These are phyloP conservation scores for Leccinum solheimii DNA, from an alignment of 1,284 basidiomycete genomes.

Conservation along the genomic window DNA sequence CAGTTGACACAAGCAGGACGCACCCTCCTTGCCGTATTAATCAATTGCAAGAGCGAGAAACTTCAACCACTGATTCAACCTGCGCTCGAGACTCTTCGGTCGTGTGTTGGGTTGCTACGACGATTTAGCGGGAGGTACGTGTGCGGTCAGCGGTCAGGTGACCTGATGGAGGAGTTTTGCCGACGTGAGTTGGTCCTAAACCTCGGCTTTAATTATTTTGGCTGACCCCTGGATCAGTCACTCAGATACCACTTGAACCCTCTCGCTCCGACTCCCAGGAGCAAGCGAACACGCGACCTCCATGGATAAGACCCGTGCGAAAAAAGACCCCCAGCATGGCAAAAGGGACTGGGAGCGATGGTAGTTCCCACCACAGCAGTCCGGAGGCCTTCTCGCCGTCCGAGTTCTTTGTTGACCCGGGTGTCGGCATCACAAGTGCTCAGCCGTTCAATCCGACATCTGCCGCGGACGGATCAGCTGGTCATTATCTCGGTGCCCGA, in stretches of 20 bases:
- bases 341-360: constrained; percentile 40
- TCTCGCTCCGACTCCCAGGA: constrained; percentile 52
- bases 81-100: constrained; percentile 79
- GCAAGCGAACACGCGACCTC: constrained; percentile 59
- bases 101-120: constrained; percentile 79
- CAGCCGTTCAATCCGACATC: constrained; percentile 26
- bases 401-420: constrained; percentile 55
- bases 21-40: constrained; percentile 79
- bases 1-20: constrained; percentile 91
- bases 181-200: constrained; percentile 60
- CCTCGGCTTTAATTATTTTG: background rate
- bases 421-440: constrained; percentile 25
- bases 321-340: constrained; percentile 61
- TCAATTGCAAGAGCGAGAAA: constrained; percentile 72
- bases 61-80: constrained; percentile 75
- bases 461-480: constrained; percentile 14
- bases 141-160: constrained; percentile 83
- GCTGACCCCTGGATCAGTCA: constrained; percentile 52
- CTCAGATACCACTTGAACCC: constrained; percentile 80
- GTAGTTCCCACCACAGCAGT: constrained; percentile 57
- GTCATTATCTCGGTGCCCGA: constrained; percentile 23
- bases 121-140: constrained; percentile 81
- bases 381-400: constrained; percentile 63
- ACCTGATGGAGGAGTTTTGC: constrained; percentile 91
- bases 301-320: constrained; percentile 85